Evolutionary conservation across 2,329 filamentous ascomycete genomes (phyloP).

Genomic region (Penicillium hordei): DNA sequence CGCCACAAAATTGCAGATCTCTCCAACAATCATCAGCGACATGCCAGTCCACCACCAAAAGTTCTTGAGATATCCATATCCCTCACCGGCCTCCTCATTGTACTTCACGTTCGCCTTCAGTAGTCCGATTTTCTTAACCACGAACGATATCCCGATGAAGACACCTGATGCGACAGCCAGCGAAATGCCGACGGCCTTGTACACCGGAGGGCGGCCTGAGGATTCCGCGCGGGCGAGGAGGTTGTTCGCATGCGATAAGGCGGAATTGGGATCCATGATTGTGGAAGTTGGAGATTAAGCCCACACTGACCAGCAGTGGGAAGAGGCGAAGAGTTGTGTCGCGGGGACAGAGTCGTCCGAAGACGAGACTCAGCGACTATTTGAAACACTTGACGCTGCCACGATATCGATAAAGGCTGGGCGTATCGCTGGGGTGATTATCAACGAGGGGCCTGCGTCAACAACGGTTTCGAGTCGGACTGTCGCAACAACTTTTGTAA

Average conservation of each 20-base stretch:
- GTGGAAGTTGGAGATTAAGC: slow-evolving; percentile 38
- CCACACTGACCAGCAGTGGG: slow-evolving; percentile 43
- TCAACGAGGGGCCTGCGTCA: not conserved
- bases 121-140: slow-evolving; percentile 89
- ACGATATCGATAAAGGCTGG: slow-evolving; percentile 12
- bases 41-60: slow-evolving; percentile 93
- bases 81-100: slow-evolving; percentile 91
- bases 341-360: slow-evolving; percentile 24
- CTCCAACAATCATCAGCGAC: slow-evolving; percentile 94
- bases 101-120: slow-evolving; percentile 94
- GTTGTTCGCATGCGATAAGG: slow-evolving; percentile 39
- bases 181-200: slow-evolving; percentile 83
- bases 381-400: slow-evolving; percentile 24
- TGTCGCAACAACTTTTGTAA: not conserved
- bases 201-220: slow-evolving; percentile 55
- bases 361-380: slow-evolving; percentile 23
- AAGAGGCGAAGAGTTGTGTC: slow-evolving; percentile 8
- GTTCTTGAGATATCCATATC: slow-evolving; percentile 96
- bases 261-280: slow-evolving; percentile 20
- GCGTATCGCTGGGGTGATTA: slow-evolving; percentile 10
- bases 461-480: not conserved
- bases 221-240: slow-evolving; percentile 49
- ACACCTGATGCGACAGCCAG: slow-evolving; percentile 82
- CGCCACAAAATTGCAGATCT: slow-evolving; percentile 95
- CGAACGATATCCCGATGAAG: slow-evolving; percentile 94